Base-by-base conservation (phyloP, 2,329 filamentous ascomycete species). In the Aspergillus fructus region DNA sequence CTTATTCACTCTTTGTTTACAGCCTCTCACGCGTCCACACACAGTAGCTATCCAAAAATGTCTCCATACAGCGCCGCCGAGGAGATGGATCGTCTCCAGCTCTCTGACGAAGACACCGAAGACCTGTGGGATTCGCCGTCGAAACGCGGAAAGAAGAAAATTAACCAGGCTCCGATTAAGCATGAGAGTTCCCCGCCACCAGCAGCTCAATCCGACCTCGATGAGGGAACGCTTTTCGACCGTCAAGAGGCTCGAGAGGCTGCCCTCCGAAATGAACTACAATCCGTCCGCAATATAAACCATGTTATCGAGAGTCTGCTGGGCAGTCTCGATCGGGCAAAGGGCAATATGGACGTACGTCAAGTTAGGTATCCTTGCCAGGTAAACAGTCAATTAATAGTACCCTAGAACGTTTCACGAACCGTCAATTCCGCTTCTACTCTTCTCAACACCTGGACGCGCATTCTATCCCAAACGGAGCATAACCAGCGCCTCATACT, bases 381-480 rank as follows among this genome's bases (percentile, higher is more conserved):
- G 19, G 12, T 30, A 45, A 49, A 43, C 17, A 23, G 41, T 53
- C 45, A 60, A 13, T 30, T 40, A 11, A 34, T 34, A 37, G 7
- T 37, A n/a, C 17, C 45, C 8, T 59, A 90, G 89, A 96, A 89
- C 23, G 93, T 97, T 37, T 89, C 89, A 53, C 84, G 84, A 60
- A 97, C 94, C 3, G 92, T 97, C 42, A 84, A 84, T 64, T 93
- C 93, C 55, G 92, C 94, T 3, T 96, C 93, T 13, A 90, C 89
- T 1, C 84, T 99, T 13, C 86, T 99, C 33, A 92, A 96, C 67
- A 96, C 93, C 15, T 99, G 93, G 93, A 96, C 92, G 8, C 88
- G 92, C 52, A 97, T 99, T 64, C 84, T 99, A 12, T 94, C 91
- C 6, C 94, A 99, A 75, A 97, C 94, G 4, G 94, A 99, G 76